Percentiles rank a stretch among this genome's conserved stretches.
phyloP scores from a whole-genome alignment of 306 rosid species.

The Potentilla sterilis region DNA sequence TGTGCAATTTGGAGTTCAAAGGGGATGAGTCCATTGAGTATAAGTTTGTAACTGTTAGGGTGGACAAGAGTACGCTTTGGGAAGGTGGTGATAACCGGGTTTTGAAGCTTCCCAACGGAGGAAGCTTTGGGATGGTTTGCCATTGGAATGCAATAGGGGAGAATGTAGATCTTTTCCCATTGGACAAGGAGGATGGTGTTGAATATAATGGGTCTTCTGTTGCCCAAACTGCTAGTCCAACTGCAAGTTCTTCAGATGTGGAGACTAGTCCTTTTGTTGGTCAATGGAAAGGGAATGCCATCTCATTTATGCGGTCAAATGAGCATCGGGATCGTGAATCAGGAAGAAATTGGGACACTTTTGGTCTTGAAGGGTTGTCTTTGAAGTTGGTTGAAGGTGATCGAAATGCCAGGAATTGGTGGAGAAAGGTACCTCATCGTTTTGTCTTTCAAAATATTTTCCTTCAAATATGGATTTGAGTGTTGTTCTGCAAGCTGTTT shows the following conservation, averaged over 20 bases:
- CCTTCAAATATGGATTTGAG: not conserved
- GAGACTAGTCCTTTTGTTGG: conserved; percentile 83
- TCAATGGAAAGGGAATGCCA: conserved; percentile 78
- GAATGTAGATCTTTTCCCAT: conserved; percentile 43
- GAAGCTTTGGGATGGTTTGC: conserved; percentile 52
- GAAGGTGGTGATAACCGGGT: conserved; percentile 72
- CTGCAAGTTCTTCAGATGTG: conserved; percentile 33
- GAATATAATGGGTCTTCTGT: conserved; percentile 31
- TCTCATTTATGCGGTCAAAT: conserved; percentile 72
- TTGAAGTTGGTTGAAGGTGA: conserved; percentile 82
- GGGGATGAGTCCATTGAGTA: conserved; percentile 48
- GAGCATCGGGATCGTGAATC: conserved; percentile 52
- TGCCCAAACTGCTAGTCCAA: conserved; percentile 20
- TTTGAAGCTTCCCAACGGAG: conserved; percentile 51
- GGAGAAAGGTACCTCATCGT: conserved; percentile 68
- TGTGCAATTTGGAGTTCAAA: conserved; percentile 48
- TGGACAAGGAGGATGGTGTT: conserved; percentile 29
- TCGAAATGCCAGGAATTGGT: conserved; percentile 83
- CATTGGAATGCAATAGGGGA: conserved; percentile 60
- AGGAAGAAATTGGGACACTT: conserved; percentile 62
- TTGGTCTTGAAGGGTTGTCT: conserved; percentile 73
- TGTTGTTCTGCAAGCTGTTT: conserved; percentile 2
- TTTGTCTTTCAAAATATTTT: not conserved
- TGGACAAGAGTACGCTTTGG: conserved; percentile 52
- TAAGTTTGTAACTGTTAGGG: conserved; percentile 51